These are phyloP conservation scores for Lotus japonicus DNA, from an alignment of 306 rosid species.

Conservation along the genomic window DNA sequence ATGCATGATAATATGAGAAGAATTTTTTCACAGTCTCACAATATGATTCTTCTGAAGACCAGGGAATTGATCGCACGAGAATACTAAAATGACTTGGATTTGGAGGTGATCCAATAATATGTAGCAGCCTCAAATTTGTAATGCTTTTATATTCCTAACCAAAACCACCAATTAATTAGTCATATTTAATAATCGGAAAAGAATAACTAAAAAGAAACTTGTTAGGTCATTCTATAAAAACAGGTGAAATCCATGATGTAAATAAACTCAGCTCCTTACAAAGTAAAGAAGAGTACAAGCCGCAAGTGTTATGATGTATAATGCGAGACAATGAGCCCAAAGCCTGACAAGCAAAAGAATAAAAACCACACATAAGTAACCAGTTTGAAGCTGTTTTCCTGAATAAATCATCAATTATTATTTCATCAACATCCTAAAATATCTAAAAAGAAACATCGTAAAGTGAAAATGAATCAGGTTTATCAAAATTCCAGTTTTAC, in stretches of 20 bases:
- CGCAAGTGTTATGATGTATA: slow-evolving; percentile 65
- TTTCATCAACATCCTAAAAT: neutral
- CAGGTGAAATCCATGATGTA: neutral
- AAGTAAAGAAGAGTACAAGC: slow-evolving; percentile 86
- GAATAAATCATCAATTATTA: slow-evolving; percentile 12
- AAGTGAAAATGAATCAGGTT: neutral
- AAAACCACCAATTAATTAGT: slow-evolving; percentile 10
- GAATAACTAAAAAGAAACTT: neutral
- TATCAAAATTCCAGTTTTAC: neutral
- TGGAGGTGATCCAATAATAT: slow-evolving; percentile 53
- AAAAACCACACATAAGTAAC: slow-evolving; percentile 21
- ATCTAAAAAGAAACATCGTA: neutral
- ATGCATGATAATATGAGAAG: slow-evolving; percentile 64
- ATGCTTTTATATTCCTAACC: slow-evolving; percentile 73
- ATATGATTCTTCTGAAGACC: slow-evolving; percentile 54
- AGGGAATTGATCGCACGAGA: slow-evolving; percentile 83
- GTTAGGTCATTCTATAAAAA: neutral
- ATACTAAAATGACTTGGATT: slow-evolving; percentile 78
- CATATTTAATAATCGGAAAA: slow-evolving; percentile 12
- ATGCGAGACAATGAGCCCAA: slow-evolving; percentile 85
- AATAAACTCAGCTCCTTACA: slow-evolving; percentile 51
- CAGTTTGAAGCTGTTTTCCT: neutral
- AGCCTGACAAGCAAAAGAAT: slow-evolving; percentile 59
- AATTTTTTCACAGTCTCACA: slow-evolving; percentile 56
- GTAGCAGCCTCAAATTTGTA: slow-evolving; percentile 56